Conservation (phyloP, 169 alveolate species). For the Plasmodium inui region DNA sequence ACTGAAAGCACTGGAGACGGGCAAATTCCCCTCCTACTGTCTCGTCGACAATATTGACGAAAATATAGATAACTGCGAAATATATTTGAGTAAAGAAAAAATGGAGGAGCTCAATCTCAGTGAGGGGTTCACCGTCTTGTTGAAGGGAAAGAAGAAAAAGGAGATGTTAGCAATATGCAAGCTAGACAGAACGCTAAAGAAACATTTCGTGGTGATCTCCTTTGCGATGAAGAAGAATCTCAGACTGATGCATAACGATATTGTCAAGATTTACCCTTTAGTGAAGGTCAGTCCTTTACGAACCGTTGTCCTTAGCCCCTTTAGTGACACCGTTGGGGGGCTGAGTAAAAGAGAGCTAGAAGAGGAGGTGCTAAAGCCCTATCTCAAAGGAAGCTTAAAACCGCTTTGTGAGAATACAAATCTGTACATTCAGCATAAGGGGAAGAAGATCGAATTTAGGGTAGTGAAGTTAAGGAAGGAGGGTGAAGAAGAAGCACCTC, state of each 20-base stretch:
- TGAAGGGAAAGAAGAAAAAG: conserved; percentile 59
- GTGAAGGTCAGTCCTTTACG: conserved; percentile 6
- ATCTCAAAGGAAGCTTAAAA: conserved; percentile 40
- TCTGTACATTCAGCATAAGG: conserved; percentile 43
- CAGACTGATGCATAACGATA: conserved; percentile 62
- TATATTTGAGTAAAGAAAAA: conserved; percentile 47
- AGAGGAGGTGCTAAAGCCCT: conserved; percentile 26
- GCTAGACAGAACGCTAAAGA: conserved; percentile 1
- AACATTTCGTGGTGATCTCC: conserved; percentile 41
- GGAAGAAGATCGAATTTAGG: conserved; percentile 80
- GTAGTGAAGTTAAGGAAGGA: conserved; percentile 71
- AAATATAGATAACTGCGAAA: conserved; percentile 39
- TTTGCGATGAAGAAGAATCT: conserved; percentile 55
- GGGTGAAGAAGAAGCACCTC: conserved; percentile 10
- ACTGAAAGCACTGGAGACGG: conserved; percentile 45
- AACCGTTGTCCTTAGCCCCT: conserved; percentile 49
- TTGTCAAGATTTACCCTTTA: conserved; percentile 33
- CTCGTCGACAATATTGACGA: conserved; percentile 65
- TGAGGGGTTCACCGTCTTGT: conserved; percentile 38
- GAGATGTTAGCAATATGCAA: conserved; percentile 41
- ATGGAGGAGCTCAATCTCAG: conserved; percentile 33
- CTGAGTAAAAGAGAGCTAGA: conserved; percentile 20
- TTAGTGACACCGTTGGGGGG: conserved; percentile 35
- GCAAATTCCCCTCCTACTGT: conserved; percentile 45
- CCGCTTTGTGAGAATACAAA: conserved; percentile 26